Base-by-base conservation (phyloP, 352 stramenopile genomes). In the Phytophthora nicotianae region DNA sequence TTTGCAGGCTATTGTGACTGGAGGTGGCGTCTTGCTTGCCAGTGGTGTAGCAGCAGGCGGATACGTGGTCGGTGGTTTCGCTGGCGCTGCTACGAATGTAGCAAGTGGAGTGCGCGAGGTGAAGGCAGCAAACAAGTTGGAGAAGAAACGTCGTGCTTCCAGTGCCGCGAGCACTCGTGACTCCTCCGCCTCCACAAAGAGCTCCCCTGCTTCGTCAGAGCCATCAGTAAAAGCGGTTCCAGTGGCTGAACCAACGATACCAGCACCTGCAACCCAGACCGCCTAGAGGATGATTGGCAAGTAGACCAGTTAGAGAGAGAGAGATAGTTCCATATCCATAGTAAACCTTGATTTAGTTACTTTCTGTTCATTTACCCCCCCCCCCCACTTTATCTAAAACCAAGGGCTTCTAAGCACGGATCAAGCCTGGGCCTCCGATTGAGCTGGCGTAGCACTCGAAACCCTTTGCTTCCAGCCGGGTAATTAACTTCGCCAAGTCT, bases 31-130 rank as follows among this genome's bases (percentile, higher is more conserved):
- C 11, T 53, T 94, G 20, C 69, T 94, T 13, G 86, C 86, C 5
- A 94, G 86, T 43, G 82, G 86, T 20, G 86, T 94, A 16, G 81
- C 86, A 2, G 86, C 86, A 11, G 82, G 86, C 43, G 83, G 83
- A 19, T 94, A 91, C 47, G 64, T 94, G 13, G 86, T 96, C 13
- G 87, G 87, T 40, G 87, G 87, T 11, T 87, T 96, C 61, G 87
- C 87, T 47, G 87, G 87, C 27, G 87, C 87, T 14, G 83, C 85
- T 5, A 87, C 75, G 20, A 96, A 96, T 62, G 81, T 96, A 47
- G 81, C 85, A 3, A 93, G 83, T 43, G 87, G 87, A 40, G 74
- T 96, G 40, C 78, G 74, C 26, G 87, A 96, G 65, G 82, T 96
- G 14, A 86, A 96, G 63, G 83, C 83, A 17, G 81, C 81, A 26